A percentile compares a stretch with the other conserved stretches of the same genome.
These are phyloP conservation scores for Phytopythium montanum DNA, from an alignment of 352 stramenopile genomes.

Conservation along the genomic window DNA sequence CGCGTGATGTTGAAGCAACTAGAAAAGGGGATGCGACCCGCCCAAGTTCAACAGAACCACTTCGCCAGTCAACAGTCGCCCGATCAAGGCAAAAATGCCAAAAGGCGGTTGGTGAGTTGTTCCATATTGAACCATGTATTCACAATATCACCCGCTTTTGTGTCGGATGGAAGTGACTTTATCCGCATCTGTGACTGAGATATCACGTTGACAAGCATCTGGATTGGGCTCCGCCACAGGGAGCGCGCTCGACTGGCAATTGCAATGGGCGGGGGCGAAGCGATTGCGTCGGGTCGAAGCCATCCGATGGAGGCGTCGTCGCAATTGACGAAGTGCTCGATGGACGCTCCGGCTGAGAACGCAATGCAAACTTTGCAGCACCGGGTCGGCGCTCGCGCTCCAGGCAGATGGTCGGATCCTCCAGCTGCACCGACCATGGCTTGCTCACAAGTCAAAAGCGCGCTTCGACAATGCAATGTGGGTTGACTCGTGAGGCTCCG, in stretches of 20 bases:
- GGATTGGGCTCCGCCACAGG: not conserved
- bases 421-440: not conserved
- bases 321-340: not conserved
- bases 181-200: not conserved
- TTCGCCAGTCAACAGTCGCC: constrained; percentile 3
- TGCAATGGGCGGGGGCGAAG: no score
- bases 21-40: constrained; percentile 1
- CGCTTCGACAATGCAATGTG: not conserved
- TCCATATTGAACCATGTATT: no score
- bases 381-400: no score
- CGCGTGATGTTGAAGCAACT: constrained; percentile 5
- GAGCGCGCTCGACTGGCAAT: not conserved
- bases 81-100: not conserved
- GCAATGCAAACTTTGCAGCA: not conserved
- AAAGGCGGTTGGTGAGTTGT: constrained; percentile 1
- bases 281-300: not conserved
- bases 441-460: not conserved
- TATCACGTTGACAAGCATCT: constrained; percentile 1
- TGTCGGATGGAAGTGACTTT: no score
- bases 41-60: constrained; percentile 3
- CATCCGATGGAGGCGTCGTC: not conserved
- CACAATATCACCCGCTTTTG: no score
- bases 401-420: not conserved
- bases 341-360: not conserved
- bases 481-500: not conserved